These are phyloP conservation scores for Mycena rosella DNA, from an alignment of 768 basidiomycete genomes.

Conservation along the genomic window DNA sequence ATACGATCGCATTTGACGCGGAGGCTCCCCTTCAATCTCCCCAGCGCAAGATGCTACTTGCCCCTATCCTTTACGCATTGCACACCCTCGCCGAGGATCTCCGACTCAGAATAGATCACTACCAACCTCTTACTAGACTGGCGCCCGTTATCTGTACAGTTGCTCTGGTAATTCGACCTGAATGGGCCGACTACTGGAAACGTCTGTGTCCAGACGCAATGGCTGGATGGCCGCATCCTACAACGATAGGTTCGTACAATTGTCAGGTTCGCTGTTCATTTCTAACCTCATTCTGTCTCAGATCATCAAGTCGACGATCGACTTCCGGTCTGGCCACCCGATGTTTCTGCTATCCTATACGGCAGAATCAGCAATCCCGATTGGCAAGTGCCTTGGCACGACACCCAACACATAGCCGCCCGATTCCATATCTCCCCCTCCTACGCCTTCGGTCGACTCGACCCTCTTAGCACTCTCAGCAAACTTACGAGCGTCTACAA, in stretches of 20 bases:
- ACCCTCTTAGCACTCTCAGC: too few relatives aligned
- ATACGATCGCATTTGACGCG: constrained; percentile 16
- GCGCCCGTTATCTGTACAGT: constrained; percentile 77
- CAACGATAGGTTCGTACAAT: constrained; percentile 56
- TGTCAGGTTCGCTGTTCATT: background rate
- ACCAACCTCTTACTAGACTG: constrained; percentile 64
- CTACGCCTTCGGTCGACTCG: constrained; percentile 71
- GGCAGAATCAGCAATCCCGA: constrained; percentile 73
- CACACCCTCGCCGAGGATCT: constrained; percentile 85
- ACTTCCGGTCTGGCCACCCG: constrained; percentile 83
- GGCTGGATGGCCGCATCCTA: constrained; percentile 65
- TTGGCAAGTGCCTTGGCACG: constrained; percentile 74
- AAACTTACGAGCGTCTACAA: too few relatives aligned
- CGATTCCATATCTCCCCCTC: constrained; percentile 65
- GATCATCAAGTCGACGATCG: constrained; percentile 72
- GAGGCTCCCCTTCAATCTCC: constrained; percentile 34
- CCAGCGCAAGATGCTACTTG: constrained; percentile 60
- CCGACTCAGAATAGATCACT: too few relatives aligned
- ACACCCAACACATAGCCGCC: constrained; percentile 61
- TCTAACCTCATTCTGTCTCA: constrained; percentile 11
- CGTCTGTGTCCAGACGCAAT: constrained; percentile 76
- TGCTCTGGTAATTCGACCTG: constrained; percentile 76
- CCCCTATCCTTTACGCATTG: constrained; percentile 76
- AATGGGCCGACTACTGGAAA: constrained; percentile 96
- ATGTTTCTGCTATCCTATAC: constrained; percentile 78